These are phyloP conservation scores for Gnomoniopsis smithogilvyi DNA, from an alignment of 2,329 filamentous ascomycete species.

Conservation along the genomic window DNA sequence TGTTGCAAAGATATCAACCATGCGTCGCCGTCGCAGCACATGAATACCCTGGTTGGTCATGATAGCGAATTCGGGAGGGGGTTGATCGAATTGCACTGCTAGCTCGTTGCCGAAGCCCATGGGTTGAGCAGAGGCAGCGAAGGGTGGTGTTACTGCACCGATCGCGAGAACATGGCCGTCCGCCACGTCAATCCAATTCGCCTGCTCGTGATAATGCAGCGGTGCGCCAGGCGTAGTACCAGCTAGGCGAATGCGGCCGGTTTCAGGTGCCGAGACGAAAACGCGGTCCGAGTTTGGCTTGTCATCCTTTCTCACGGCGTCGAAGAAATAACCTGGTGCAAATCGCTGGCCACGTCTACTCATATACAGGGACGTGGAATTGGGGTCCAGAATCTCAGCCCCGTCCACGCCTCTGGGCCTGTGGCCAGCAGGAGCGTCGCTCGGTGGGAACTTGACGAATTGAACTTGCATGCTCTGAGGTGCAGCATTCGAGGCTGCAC, in stretches of 20 bases:
- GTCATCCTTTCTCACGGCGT: slow-evolving; percentile 61
- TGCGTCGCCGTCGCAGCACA: slow-evolving; percentile 74
- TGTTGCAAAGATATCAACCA: slow-evolving; percentile 90
- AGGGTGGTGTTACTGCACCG: slow-evolving; percentile 70
- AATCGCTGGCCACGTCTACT: slow-evolving; percentile 60
- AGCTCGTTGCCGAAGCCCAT: slow-evolving; percentile 91
- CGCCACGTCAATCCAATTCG: slow-evolving; percentile 73
- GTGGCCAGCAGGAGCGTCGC: background rate
- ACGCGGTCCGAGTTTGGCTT: slow-evolving; percentile 62
- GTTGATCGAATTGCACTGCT: slow-evolving; percentile 89
- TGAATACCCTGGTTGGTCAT: slow-evolving; percentile 90
- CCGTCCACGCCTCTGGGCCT: slow-evolving; percentile 32
- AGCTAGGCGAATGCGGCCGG: slow-evolving; percentile 72
- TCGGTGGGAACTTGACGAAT: slow-evolving; percentile 89
- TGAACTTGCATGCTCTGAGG: slow-evolving; percentile 98
- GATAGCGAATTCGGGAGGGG: slow-evolving; percentile 80
- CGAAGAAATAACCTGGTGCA: slow-evolving; percentile 87
- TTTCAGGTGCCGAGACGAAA: slow-evolving; percentile 85
- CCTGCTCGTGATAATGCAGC: slow-evolving; percentile 71
- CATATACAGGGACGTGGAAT: slow-evolving; percentile 44
- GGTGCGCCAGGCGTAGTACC: slow-evolving; percentile 41
- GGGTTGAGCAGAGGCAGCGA: slow-evolving; percentile 64
- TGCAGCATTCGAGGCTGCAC: slow-evolving; percentile 57
- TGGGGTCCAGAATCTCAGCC: slow-evolving; percentile 42
- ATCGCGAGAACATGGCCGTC: slow-evolving; percentile 67